Evolutionary conservation across 1,284 basidiomycete species (phyloP).

Genomic region (Athelia sp.): DNA sequence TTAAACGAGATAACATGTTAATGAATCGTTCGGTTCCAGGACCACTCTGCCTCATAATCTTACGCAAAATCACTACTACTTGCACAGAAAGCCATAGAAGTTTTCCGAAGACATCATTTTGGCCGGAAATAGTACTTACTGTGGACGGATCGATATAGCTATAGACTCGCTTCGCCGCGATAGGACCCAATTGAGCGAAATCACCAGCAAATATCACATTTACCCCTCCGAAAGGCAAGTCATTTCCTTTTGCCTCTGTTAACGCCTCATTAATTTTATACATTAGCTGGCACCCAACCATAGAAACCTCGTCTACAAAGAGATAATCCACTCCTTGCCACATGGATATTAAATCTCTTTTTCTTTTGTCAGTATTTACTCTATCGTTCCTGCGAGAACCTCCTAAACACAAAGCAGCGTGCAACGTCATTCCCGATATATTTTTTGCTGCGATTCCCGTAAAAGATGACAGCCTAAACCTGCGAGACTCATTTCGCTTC

Average conservation of each 20-base stretch:
- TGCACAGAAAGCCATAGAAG: constrained; percentile 2
- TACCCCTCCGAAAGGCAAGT: constrained; percentile 27
- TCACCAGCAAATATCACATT: constrained; percentile 36
- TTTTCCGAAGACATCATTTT: not conserved
- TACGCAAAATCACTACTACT: constrained; percentile 1
- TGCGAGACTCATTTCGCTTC: not conserved
- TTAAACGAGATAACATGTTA: not conserved
- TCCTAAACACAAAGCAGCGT: constrained; percentile 1
- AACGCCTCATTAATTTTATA: too few species aligned
- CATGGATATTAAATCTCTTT: too few species aligned
- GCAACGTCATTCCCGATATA: constrained; percentile 3
- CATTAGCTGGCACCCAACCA: too few species aligned
- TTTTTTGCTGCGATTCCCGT: constrained; percentile 3
- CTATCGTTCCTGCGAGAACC: too few species aligned
- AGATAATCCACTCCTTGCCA: constrained; percentile 24
- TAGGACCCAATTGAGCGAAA: constrained; percentile 33
- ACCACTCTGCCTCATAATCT: not conserved
- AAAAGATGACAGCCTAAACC: constrained; percentile 1
- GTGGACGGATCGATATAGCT: too few species aligned
- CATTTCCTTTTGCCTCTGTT: constrained; percentile 22
- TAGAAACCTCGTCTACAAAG: constrained; percentile 38
- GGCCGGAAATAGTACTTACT: too few species aligned
- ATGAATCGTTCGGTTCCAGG: constrained; percentile 2
- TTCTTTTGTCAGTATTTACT: too few species aligned
- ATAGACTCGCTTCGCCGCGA: too few species aligned